Percentiles rank a stretch among this genome's conserved stretches.
Conservation (phyloP, 2,329 filamentous ascomycete genomes). For the Botrytis paeoniae region DNA sequence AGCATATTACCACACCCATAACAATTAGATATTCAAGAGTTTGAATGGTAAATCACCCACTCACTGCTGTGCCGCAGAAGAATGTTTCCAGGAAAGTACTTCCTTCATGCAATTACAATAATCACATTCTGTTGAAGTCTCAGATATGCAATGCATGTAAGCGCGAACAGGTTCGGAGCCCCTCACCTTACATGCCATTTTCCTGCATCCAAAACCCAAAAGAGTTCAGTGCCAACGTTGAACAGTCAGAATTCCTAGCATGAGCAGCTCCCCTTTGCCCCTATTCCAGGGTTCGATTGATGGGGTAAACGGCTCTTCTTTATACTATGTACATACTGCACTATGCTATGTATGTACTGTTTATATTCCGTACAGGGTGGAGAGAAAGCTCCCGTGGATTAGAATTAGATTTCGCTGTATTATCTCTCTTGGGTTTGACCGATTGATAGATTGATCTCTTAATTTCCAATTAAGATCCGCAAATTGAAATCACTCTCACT, state of each 20-base stretch:
- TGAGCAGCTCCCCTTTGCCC: not conserved
- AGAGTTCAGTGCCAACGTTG: not conserved
- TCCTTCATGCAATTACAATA: not conserved
- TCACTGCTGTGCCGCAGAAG: not conserved
- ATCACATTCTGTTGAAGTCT: not conserved
- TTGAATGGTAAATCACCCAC: not conserved
- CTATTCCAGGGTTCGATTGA: constrained; percentile 7
- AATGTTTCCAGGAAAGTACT: not conserved
- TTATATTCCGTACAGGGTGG: not conserved
- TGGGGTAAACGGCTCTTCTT: not conserved
- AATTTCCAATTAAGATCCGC: not conserved
- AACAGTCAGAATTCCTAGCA: not conserved
- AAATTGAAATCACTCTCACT: constrained; percentile 7
- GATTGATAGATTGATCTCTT: not conserved
- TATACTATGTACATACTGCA: not conserved
- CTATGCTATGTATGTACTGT: not conserved
- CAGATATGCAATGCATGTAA: constrained; percentile 7
- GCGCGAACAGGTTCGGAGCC: not conserved
- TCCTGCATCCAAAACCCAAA: constrained; percentile 11
- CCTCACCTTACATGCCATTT: not conserved
- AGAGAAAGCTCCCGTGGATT: not conserved
- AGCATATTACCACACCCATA: not conserved
- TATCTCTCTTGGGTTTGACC: not conserved
- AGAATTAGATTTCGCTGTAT: not conserved
- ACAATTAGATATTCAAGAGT: not conserved